Conservation (phyloP, 2,329 filamentous ascomycete genomes). For the Phaeosphaeria sp. region DNA sequence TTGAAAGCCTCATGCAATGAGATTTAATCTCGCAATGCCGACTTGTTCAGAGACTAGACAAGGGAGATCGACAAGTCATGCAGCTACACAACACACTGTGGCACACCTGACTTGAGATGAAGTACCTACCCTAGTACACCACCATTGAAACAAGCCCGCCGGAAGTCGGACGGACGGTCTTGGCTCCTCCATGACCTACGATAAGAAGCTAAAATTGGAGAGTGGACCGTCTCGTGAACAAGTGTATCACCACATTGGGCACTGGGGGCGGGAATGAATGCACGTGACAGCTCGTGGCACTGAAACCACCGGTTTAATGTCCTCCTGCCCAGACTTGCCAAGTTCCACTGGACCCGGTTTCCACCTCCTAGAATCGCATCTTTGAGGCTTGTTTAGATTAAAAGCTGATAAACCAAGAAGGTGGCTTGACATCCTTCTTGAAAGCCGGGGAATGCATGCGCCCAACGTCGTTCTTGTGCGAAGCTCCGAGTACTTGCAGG, state of each 20-base stretch:
- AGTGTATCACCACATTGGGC: not conserved
- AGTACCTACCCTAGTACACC: not conserved
- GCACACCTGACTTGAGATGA: not conserved
- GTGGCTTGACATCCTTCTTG: not conserved
- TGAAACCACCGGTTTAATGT: constrained; percentile 1
- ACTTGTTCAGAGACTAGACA: not conserved
- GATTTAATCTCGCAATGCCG: not conserved
- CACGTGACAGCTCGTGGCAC: not conserved
- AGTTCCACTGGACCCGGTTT: not conserved
- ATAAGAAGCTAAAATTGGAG: constrained; percentile 1
- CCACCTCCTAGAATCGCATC: not conserved
- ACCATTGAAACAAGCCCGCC: constrained; percentile 1
- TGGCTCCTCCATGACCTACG: not conserved
- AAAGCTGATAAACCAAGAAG: not conserved
- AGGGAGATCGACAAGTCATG: not conserved
- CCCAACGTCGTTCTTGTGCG: not conserved
- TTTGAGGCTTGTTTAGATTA: constrained; percentile 1
- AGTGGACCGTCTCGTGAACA: not conserved
- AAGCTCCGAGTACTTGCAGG: not conserved
- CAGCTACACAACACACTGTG: not conserved
- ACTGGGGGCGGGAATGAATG: not conserved
- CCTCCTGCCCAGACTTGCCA: constrained; percentile 1
- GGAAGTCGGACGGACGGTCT: not conserved
- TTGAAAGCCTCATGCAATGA: not conserved
- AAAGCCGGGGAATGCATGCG: not conserved